phyloP scores from a whole-genome alignment of 2,329 filamentous ascomycete genomes.

The Fusarium globosum region DNA sequence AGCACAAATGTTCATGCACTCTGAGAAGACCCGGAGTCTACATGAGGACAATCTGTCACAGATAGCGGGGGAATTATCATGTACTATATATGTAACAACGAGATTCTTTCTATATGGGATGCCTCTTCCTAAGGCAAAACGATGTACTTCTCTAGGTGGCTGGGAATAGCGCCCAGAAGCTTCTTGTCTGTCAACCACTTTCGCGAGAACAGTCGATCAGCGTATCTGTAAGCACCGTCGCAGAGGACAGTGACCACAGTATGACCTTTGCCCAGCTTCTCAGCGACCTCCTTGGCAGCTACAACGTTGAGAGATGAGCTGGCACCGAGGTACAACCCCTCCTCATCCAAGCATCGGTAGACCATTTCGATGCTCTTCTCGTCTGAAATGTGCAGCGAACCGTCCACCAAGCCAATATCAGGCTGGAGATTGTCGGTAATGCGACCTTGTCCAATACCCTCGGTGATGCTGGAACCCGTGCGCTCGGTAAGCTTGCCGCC shows the following conservation, averaged over 20 bases:
- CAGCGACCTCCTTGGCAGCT: slow-evolving; percentile 91
- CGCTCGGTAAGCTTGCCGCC: slow-evolving; percentile 87
- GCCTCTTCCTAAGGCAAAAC: slow-evolving; percentile 74
- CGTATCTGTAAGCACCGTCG: slow-evolving; percentile 97
- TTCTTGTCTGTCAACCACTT: slow-evolving; percentile 93
- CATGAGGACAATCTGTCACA: neutral
- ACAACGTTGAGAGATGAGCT: slow-evolving; percentile 96
- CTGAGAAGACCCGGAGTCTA: neutral
- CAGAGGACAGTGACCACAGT: slow-evolving; percentile 95
- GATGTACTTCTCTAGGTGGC: slow-evolving; percentile 91
- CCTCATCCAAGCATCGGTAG: slow-evolving; percentile 94
- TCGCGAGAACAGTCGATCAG: slow-evolving; percentile 89
- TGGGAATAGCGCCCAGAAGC: slow-evolving; percentile 81
- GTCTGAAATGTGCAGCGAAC: slow-evolving; percentile 84
- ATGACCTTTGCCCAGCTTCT: slow-evolving; percentile 87
- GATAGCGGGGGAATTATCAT: slow-evolving; percentile 17
- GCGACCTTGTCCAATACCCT: slow-evolving; percentile 96
- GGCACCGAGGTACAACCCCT: slow-evolving; percentile 93
- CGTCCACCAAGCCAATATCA: slow-evolving; percentile 87
- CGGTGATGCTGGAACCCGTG: slow-evolving; percentile 88
- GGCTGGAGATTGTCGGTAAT: slow-evolving; percentile 94
- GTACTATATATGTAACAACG: slow-evolving; percentile 45
- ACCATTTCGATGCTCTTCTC: slow-evolving; percentile 98
- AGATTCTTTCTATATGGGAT: slow-evolving; percentile 46
- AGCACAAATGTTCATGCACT: neutral